Conservation (phyloP, 169 alveolate species). For the Miamiensis avidus region DNA sequence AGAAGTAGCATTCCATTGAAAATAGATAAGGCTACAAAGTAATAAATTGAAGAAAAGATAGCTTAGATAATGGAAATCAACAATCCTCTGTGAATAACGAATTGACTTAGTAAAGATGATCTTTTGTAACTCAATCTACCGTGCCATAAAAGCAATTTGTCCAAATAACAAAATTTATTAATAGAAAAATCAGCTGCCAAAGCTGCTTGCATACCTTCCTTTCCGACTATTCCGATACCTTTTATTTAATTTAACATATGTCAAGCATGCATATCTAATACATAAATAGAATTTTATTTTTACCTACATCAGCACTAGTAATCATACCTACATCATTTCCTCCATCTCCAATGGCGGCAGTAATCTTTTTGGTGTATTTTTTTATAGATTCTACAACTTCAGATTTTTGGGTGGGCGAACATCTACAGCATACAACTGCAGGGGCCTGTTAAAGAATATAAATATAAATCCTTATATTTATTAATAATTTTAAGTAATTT, state of each 20-base stretch:
- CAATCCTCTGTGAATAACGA: conserved; percentile 96
- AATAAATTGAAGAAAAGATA: conserved; percentile 90
- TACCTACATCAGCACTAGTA: conserved; percentile 88
- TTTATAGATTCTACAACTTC: conserved; percentile 88
- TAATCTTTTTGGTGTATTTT: conserved; percentile 78
- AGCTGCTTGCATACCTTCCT: conserved; percentile 93
- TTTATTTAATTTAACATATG: too few relatives aligned
- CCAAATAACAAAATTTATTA: conserved; percentile 91
- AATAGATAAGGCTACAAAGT: conserved; percentile 94
- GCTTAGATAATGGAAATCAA: conserved; percentile 94
- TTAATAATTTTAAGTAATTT: too few relatives aligned
- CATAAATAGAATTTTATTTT: too few relatives aligned
- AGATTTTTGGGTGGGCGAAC: conserved; percentile 98
- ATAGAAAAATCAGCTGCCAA: conserved; percentile 97
- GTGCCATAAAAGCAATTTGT: conserved; percentile 95
- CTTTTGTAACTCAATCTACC: conserved; percentile 96
- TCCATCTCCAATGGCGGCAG: conserved; percentile 98
- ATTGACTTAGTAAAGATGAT: conserved; percentile 92
- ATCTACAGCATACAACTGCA: conserved; percentile 96
- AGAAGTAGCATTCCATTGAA: conserved; percentile 96
- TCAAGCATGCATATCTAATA: too few relatives aligned
- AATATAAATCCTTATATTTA: too few relatives aligned
- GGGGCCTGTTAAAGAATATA: too few relatives aligned
- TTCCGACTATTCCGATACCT: conserved; percentile 81
- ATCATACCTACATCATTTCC: conserved; percentile 99